Base-by-base conservation (phyloP, 352 stramenopile genomes). In the Pythium diclinum region DNA sequence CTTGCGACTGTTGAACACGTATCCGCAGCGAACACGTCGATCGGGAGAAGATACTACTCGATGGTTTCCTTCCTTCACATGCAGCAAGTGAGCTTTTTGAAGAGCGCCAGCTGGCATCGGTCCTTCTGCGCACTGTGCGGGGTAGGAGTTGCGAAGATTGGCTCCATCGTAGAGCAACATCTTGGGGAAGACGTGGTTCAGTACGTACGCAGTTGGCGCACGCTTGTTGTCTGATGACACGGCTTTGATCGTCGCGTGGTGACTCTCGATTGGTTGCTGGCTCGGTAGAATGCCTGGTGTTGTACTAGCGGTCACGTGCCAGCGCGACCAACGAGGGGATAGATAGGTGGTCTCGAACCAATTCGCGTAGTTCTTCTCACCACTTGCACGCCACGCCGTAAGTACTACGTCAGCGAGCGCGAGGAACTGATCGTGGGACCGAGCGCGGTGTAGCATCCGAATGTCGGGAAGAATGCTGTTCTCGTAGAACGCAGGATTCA, bases 141-240 rank as follows among this genome's bases (percentile, higher is more conserved):
- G 16, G 32, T 46, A 44, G 1, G 8, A 9, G 19, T 28, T 51
- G 44, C 44, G 44, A 4, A 52, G 30, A 28, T 55, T 55, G 34
- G 38, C 25, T 8, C 34, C 33, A 13, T 53, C 44, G 17, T 44
- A 62, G 3, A 42, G 25, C 4, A 62, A 38, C n/a, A 62, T 7
- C n/a, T 34, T 30, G 5, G 42, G 44, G 5, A 62, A 44, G 6
- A 54, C 56, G 8, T 19, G 23, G 30, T 62, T 62, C 2, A 62
- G 25, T 10, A 62, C 40, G 17, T 28, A 19, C n/a, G 32, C 21
- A 10, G 56, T 44, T 10, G 42, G 56, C 9, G 56, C 38, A 8
- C 36, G 47, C 56, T 54, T 62, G 56, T 32, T 32, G 25, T 63
- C 56, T 5, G 56, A 44, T 6, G 34, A 44, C 2, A 63, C 38